Evolutionary conservation across 257 asterid genomes (phyloP), one percentile per base, ranked within the genome.

Genomic region (Solanum chmielewskii): DNA sequence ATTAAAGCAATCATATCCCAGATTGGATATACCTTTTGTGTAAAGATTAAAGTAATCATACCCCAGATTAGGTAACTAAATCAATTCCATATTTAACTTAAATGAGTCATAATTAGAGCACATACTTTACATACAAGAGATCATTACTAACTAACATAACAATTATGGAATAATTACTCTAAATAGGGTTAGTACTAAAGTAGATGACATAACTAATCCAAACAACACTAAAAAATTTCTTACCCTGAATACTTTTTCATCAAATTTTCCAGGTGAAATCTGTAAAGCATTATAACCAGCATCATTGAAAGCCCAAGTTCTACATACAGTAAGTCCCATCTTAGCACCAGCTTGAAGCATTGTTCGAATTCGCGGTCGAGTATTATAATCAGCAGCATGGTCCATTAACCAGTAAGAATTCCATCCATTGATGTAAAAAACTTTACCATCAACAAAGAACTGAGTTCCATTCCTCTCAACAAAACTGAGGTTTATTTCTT

Each of bases 331-430:
- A 49, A 97, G 95, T 2, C 99, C 99, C 99, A 97, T 97, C 88
- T 89, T 96, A 14, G 99, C 99, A 87, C 98, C 96, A 73, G 93
- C 90, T 89, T 95, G 96, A 85, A 97, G 91, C 89, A 97, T 91
- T n/a, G 90, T 89, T 90, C 94, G 90, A 88, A 96, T 91, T 90
- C 93, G 94, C 14, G 90, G 92, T 84, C 92, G 93, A 10, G 89
- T 96, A 37, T 87, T 91, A 14, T 87, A 93, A 83, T 97, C 99
- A 71, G 91, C 99, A 85, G 98, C 96, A 88, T 96, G 96, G 84
- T 96, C 99, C 99, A 97, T 97, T 95, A 97, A 88, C 99, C 99
- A 97, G 83, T 97, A 97, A 86, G 99, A 97, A 74, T 97, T 97
- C 99, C 99, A 97, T 10, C 99, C 99, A 91, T 96, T 97, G 52